A percentile compares a stretch with the other conserved stretches of the same genome.
Conservation (phyloP, 2,329 filamentous ascomycete species). For the Colletotrichum sublineola region DNA sequence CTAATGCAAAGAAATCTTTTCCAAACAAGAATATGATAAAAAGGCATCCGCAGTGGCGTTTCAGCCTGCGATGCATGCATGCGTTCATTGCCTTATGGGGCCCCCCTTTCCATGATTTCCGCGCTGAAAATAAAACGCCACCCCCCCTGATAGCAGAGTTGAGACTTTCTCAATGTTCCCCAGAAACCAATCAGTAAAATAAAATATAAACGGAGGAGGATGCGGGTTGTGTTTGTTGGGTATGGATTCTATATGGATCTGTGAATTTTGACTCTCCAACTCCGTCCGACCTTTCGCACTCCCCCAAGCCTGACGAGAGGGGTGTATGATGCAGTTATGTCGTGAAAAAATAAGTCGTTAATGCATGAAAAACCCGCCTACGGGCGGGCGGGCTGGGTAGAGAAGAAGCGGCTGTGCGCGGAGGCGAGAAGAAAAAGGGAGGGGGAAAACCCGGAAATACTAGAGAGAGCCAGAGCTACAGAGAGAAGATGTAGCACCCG, state of each 20-base stretch:
- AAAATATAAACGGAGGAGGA: neutral
- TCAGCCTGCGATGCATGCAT: conserved; percentile 12
- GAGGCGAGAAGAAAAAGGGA: neutral
- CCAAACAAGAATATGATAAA: neutral
- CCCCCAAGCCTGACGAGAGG: conserved; percentile 11
- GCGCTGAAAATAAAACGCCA: neutral
- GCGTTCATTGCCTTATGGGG: neutral
- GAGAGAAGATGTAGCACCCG: too few species aligned
- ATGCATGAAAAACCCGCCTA: conserved; percentile 1
- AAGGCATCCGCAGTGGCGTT: neutral
- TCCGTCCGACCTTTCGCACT: conserved; percentile 14
- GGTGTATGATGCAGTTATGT: conserved; percentile 15
- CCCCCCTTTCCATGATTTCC: conserved; percentile 8
- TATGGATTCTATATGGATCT: neutral
- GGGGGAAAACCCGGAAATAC: too few species aligned
- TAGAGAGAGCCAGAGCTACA: neutral
- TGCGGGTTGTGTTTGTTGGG: conserved; percentile 6
- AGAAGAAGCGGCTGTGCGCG: neutral
- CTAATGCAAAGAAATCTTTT: conserved; percentile 27
- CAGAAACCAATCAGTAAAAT: neutral
- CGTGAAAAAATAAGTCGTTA: conserved; percentile 9
- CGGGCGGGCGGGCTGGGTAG: neutral
- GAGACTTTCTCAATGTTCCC: neutral
- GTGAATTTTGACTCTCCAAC: conserved; percentile 4
- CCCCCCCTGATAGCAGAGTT: neutral